Evolutionary conservation across 768 basidiomycete genomes (phyloP), one percentile per base, ranked within the genome.

Genomic region (Psilocybe azurescens): DNA sequence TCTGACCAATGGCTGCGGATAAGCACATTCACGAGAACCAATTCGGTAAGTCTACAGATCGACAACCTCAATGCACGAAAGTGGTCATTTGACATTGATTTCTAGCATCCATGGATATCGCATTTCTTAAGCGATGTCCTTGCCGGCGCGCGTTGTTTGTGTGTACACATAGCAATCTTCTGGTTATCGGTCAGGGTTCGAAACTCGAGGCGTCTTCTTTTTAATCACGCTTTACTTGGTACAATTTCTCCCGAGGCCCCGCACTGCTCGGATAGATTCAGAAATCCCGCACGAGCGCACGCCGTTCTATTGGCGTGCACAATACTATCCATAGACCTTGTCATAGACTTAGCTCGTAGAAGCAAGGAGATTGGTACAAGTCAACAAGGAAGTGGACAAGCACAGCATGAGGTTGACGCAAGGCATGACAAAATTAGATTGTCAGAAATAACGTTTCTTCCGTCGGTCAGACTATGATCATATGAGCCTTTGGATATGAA

Each of bases 401-500:
- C 57, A 39, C 14, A 44, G 58, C 58, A 59, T 32, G 58, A 51
- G 58, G 58, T 59, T 28, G 49, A 38, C 58, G 49, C 58, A 52
- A 59, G 58, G 58, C 51, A 32, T 5, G n/a, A 44, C 14, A 13
- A 11, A 44, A 44, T 51, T 50, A 28, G 30, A 32, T 30, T 29
- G 50, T 59, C 49, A 28, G n/a, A 59, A 51, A 41, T 44, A 29
- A 44, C 41, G 41, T 44, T 44, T n/a, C 41, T 44, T 44, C 41
- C 41, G 41, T 44, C 41, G 41, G 41, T 13, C 41, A 44, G 41
- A 1, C 5, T 44, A 44, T 44, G 41, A 44, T 44, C 41, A 44
- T 44, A 44, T 44, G 41, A 44, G 41, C 41, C 14, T 11, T 16
- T 13, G 14, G 14, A 44, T 44, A 44, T 44, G 41, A 44, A 44